Conservation (phyloP, 2,329 filamentous ascomycete genomes). For the Aspergillus persii region DNA sequence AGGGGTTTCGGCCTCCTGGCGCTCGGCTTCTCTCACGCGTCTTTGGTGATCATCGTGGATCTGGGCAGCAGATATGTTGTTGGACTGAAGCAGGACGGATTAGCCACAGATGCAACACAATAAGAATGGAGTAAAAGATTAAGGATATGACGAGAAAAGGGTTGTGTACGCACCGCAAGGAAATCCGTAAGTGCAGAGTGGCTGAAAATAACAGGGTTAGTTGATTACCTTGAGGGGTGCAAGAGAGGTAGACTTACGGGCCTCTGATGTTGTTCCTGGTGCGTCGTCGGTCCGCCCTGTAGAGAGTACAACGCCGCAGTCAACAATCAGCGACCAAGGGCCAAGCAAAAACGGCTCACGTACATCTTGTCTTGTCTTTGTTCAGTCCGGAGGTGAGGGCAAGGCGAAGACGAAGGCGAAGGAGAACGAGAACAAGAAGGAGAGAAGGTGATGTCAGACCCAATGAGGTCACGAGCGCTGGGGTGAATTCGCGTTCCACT, state of each 20-base stretch:
- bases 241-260: constrained; percentile 44
- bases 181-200: constrained; percentile 69
- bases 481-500: constrained; percentile 43
- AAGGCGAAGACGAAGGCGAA: not conserved
- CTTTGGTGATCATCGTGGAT: constrained; percentile 60
- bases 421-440: not conserved
- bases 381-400: not conserved
- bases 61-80: constrained; percentile 65
- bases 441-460: not conserved
- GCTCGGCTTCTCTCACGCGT: constrained; percentile 50
- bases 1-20: constrained; percentile 30
- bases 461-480: constrained; percentile 32
- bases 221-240: not conserved
- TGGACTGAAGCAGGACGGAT: constrained; percentile 43
- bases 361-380: constrained; percentile 13
- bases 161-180: constrained; percentile 52
- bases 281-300: constrained; percentile 30
- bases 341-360: not conserved
- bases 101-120: not conserved
- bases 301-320: not conserved
- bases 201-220: constrained; percentile 29
- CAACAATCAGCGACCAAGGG: not conserved
- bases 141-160: not conserved
- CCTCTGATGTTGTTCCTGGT: constrained; percentile 36
- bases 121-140: not conserved